Evolutionary conservation across 2,329 filamentous ascomycete genomes (phyloP), one percentile per base, ranked within the genome.

Genomic region (Beauveria medogensis): DNA sequence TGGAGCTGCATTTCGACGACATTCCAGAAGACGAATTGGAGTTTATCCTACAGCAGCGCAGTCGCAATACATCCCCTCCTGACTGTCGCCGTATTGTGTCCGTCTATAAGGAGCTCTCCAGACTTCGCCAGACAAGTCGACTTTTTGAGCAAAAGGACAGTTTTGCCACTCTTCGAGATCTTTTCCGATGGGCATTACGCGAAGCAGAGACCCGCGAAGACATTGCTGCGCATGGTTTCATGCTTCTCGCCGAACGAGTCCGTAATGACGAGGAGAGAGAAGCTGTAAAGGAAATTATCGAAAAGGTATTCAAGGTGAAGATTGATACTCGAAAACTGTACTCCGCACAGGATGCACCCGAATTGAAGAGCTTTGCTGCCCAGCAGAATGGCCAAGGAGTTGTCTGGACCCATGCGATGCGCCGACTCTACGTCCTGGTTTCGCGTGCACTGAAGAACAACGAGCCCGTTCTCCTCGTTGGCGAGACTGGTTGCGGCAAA

Each of bases 71-170:
- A 16, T 91, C 94, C 0, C 91, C 93, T 5, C 93, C 92, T 0
- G 94, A 97, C 77, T 96, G 93, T 71, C 85, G 85, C 64, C 85
- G 90, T 56, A 97, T 99, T 62, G 94, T 99, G 3, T 84, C 87
- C 9, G 93, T 97, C 0, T 99, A 99, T 73, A 90, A 91, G 69
- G 92, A 96, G 70, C 83, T 99, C 7, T 96, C 94, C 0, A 81
- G 91, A 5, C 79, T 97, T 46, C 87, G 95, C 26, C 95, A 99
- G 74, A 91, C 92, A 24, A 93, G 87, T 69, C 82, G 95, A 50
- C 78, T 99, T 5, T 99, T 99, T 70, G 95, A 99, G 75, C 91
- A 97, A 69, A 96, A 96, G 73, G 94, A 93, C 70, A 93, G 93
- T 71, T 99, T 99, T 72, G 94, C 95, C 2, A 99, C 94, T 2